These are phyloP conservation scores for Pholiota conissans DNA, from an alignment of 768 basidiomycete genomes.

Conservation along the genomic window DNA sequence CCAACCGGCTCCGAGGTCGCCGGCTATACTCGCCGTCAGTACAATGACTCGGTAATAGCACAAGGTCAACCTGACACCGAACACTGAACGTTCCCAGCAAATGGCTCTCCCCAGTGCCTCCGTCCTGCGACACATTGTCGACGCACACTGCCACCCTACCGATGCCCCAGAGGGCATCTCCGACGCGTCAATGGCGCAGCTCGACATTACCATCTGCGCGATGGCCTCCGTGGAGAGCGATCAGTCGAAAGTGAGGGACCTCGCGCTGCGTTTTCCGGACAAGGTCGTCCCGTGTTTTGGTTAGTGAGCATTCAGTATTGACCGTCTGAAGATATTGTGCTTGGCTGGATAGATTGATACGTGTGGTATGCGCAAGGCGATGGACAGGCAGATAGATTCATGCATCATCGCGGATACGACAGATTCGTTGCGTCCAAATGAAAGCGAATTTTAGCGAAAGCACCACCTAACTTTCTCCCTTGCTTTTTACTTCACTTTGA, in stretches of 20 bases:
- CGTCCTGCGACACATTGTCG: conserved; percentile 71
- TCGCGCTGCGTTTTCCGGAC: conserved; percentile 60
- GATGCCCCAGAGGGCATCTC: conserved; percentile 48
- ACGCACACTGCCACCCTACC: conserved; percentile 93
- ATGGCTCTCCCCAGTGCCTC: conserved; percentile 30
- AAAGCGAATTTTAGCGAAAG: too few relatives aligned
- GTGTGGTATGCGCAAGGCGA: background rate
- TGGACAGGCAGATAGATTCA: too few relatives aligned
- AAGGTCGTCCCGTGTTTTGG: conserved; percentile 90
- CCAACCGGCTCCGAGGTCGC: too few relatives aligned
- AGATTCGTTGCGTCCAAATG: too few relatives aligned
- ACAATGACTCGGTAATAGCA: too few relatives aligned
- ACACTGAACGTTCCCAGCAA: background rate
- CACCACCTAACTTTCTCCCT: background rate
- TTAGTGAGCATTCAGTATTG: conserved; percentile 49
- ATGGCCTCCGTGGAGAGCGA: conserved; percentile 73
- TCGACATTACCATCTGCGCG: conserved; percentile 74
- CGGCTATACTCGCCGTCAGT: too few relatives aligned
- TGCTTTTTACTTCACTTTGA: conserved; percentile 1
- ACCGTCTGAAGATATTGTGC: too few relatives aligned
- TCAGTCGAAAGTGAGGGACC: conserved; percentile 66
- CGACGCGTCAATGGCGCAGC: conserved; percentile 50
- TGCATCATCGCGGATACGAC: too few relatives aligned
- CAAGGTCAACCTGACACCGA: background rate
- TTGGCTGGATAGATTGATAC: background rate